These are phyloP conservation scores for Aspergillus hiratsukae DNA, from an alignment of 2,329 filamentous ascomycete genomes.

Conservation along the genomic window DNA sequence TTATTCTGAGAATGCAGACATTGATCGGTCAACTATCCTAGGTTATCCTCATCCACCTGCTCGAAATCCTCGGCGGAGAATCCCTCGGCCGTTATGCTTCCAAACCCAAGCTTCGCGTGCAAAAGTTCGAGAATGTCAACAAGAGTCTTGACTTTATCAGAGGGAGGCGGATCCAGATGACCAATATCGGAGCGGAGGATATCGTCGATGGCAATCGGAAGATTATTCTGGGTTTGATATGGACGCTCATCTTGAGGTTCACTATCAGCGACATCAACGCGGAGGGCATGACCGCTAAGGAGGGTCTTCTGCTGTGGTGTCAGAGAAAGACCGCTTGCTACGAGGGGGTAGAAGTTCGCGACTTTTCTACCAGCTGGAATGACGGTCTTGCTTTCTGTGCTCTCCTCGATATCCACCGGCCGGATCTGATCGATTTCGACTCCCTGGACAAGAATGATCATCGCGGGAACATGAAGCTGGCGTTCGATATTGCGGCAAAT, in stretches of 20 bases:
- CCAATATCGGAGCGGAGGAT: constrained; percentile 96
- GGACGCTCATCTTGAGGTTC: constrained; percentile 96
- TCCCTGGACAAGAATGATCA: constrained; percentile 90
- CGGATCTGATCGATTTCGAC: constrained; percentile 96
- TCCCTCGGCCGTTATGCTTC: constrained; percentile 95
- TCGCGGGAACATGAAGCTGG: constrained; percentile 93
- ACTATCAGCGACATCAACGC: constrained; percentile 99
- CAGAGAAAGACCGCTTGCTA: constrained; percentile 98
- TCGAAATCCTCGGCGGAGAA: constrained; percentile 92
- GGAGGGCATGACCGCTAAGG: constrained; percentile 96
- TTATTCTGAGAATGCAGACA: background rate
- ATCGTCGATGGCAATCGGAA: constrained; percentile 97
- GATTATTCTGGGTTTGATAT: constrained; percentile 95
- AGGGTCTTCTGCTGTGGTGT: constrained; percentile 92
- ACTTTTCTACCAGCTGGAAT: constrained; percentile 96
- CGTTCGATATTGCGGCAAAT: constrained; percentile 91
- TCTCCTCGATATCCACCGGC: constrained; percentile 90
- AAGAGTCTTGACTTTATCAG: constrained; percentile 91
- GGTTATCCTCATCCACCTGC: constrained; percentile 93
- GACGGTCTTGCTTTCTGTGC: constrained; percentile 96
- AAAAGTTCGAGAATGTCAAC: constrained; percentile 98
- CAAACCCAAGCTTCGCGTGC: constrained; percentile 91
- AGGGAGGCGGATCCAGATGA: constrained; percentile 87
- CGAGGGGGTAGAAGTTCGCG: constrained; percentile 89
- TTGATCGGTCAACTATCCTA: constrained; percentile 33